Evolutionary conservation across 352 stramenopile genomes (phyloP).

Genomic region (Phytophthora capsici): DNA sequence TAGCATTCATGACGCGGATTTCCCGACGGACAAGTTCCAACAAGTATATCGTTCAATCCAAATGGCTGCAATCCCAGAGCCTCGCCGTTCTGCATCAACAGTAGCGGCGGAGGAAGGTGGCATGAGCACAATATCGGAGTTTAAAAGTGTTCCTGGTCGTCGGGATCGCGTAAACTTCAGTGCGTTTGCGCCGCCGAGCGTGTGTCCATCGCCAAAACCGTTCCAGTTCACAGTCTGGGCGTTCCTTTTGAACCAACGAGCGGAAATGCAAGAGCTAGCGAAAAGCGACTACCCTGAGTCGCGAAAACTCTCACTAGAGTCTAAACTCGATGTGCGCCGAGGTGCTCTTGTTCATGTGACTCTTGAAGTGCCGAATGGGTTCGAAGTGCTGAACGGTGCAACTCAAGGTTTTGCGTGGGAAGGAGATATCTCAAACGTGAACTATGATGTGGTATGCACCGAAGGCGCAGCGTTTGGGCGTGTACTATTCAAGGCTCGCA

Average conservation of each 20-base stretch:
- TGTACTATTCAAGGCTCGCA: slow-evolving; percentile 76
- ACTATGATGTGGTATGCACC: slow-evolving; percentile 70
- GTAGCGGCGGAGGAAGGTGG: slow-evolving; percentile 31
- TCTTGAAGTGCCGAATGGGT: slow-evolving; percentile 67
- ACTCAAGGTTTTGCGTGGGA: slow-evolving; percentile 78
- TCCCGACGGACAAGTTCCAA: slow-evolving; percentile 75
- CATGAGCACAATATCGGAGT: slow-evolving; percentile 36
- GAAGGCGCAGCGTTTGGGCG: slow-evolving; percentile 55
- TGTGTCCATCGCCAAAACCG: slow-evolving; percentile 61
- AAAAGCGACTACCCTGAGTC: slow-evolving; percentile 43
- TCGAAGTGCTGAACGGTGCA: slow-evolving; percentile 62
- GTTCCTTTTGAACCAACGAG: slow-evolving; percentile 72
- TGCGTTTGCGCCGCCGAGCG: slow-evolving; percentile 68
- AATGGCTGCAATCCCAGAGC: slow-evolving; percentile 24
- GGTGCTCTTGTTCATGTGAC: slow-evolving; percentile 79
- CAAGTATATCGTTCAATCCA: slow-evolving; percentile 80
- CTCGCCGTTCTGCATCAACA: slow-evolving; percentile 18
- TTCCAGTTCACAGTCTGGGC: slow-evolving; percentile 81
- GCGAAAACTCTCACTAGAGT: slow-evolving; percentile 59
- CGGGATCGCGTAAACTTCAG: slow-evolving; percentile 83
- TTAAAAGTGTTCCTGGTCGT: slow-evolving; percentile 46
- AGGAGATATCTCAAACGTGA: slow-evolving; percentile 67
- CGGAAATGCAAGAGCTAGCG: slow-evolving; percentile 71
- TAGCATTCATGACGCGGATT: slow-evolving; percentile 62
- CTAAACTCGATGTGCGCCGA: slow-evolving; percentile 73